phyloP scores from a whole-genome alignment of 2,329 filamentous ascomycete genomes.

The Aspergillus sp. region DNA sequence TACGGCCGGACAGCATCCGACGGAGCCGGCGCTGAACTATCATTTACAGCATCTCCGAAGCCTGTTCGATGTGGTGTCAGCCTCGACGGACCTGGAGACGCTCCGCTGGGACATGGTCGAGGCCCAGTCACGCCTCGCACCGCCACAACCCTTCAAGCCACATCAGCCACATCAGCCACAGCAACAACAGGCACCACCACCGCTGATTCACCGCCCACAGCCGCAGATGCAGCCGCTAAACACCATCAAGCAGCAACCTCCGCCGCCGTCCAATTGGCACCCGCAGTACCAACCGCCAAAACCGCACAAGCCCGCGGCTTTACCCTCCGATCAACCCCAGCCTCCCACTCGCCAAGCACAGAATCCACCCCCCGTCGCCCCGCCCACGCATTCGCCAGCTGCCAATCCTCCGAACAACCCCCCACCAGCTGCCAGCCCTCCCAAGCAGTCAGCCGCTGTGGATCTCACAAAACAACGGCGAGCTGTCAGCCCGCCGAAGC shows the following conservation, averaged over 20 bases:
- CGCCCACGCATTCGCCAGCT: background rate
- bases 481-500: background rate
- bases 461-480: background rate
- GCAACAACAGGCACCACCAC: background rate
- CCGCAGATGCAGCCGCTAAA: background rate
- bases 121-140: background rate
- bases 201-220: background rate
- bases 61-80: constrained; percentile 35
- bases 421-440: background rate
- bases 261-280: background rate
- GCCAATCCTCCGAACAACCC: background rate
- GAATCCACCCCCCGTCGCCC: no score
- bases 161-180: background rate
- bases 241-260: background rate
- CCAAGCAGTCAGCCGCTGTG: background rate
- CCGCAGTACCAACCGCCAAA: background rate
- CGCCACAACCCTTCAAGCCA: background rate
- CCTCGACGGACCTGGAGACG: constrained; percentile 45
- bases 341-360: no score
- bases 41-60: constrained; percentile 45
- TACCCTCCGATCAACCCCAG: no score
- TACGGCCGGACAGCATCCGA: constrained; percentile 52
- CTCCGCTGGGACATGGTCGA: constrained; percentile 56
- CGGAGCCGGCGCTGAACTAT: constrained; percentile 49
- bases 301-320: background rate